phyloP scores from a whole-genome alignment of 2,329 filamentous ascomycete genomes.

The Dactylellina leptospora region DNA sequence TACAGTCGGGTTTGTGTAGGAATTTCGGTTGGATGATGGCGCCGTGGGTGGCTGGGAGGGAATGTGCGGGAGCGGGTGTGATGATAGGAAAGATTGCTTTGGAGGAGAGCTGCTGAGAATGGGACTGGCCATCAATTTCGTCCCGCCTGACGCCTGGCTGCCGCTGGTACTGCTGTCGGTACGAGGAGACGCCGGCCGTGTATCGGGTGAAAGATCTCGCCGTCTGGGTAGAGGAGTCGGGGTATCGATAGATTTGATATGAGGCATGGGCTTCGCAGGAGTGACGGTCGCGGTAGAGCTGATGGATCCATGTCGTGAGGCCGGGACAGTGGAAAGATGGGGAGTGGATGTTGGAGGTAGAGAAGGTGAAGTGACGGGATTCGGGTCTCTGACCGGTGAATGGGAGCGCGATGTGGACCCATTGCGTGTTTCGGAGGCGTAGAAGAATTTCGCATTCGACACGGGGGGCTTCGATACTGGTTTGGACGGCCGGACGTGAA shows the following conservation, averaged over 20 bases:
- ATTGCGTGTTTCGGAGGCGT: conserved; percentile 70
- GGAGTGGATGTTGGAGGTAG: neutral
- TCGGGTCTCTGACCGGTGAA: conserved; percentile 40
- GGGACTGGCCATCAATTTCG: conserved; percentile 37
- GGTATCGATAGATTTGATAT: conserved; percentile 30
- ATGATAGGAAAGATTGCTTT: conserved; percentile 29
- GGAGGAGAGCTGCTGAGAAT: conserved; percentile 26
- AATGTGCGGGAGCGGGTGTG: conserved; percentile 23
- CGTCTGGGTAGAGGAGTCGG: conserved; percentile 18
- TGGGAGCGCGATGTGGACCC: conserved; percentile 43
- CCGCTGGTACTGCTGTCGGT: conserved; percentile 44
- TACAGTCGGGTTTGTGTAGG: conserved; percentile 59
- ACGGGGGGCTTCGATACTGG: conserved; percentile 62
- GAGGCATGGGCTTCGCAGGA: conserved; percentile 39
- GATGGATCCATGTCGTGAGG: conserved; percentile 32
- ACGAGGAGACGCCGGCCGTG: conserved; percentile 38
- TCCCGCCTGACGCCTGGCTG: conserved; percentile 34
- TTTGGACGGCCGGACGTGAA: conserved; percentile 57
- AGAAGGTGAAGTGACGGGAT: conserved; percentile 25
- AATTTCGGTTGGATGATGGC: conserved; percentile 44
- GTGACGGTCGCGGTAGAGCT: conserved; percentile 25
- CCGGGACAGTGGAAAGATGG: conserved; percentile 7
- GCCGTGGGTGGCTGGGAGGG: conserved; percentile 23
- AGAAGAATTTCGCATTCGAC: conserved; percentile 71
- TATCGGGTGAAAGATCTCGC: conserved; percentile 42